These are phyloP conservation scores for Kodamaea sagamina DNA, from an alignment of 805 yeast genomes.

Conservation along the genomic window DNA sequence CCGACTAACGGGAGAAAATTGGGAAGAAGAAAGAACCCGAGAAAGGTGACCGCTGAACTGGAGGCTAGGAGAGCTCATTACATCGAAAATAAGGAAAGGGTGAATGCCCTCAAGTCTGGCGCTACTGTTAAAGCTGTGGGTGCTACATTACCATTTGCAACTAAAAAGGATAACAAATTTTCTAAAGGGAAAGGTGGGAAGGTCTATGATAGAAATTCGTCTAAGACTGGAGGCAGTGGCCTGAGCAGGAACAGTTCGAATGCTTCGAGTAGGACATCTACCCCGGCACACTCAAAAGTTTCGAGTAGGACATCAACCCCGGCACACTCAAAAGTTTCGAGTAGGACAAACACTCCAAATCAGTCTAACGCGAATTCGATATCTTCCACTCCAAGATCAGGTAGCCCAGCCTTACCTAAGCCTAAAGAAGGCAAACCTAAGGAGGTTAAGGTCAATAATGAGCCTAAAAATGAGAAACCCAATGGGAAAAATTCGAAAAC, in stretches of 20 bases:
- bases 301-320: not conserved
- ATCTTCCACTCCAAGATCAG: conserved; percentile 5
- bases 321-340: not conserved
- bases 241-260: not conserved
- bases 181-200: conserved; percentile 6
- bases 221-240: not conserved
- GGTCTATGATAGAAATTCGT: not conserved
- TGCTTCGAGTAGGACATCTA: not conserved
- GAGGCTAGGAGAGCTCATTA: conserved; percentile 43
- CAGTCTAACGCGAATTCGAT: not conserved
- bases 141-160: conserved; percentile 20
- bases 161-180: conserved; percentile 5
- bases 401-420: not conserved
- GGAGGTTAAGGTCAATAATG: no score
- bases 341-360: not conserved
- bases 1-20: conserved; percentile 24
- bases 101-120: conserved; percentile 37
- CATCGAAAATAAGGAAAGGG: conserved; percentile 31
- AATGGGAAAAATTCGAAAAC: not conserved
- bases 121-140: conserved; percentile 43
- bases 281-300: not conserved
- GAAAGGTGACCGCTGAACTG: conserved; percentile 29
- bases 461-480: no score
- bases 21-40: conserved; percentile 32
- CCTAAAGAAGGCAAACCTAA: not conserved